Evolutionary conservation across 2,329 filamentous ascomycete genomes (phyloP).

Genomic region (Xylariaceae sp.): DNA sequence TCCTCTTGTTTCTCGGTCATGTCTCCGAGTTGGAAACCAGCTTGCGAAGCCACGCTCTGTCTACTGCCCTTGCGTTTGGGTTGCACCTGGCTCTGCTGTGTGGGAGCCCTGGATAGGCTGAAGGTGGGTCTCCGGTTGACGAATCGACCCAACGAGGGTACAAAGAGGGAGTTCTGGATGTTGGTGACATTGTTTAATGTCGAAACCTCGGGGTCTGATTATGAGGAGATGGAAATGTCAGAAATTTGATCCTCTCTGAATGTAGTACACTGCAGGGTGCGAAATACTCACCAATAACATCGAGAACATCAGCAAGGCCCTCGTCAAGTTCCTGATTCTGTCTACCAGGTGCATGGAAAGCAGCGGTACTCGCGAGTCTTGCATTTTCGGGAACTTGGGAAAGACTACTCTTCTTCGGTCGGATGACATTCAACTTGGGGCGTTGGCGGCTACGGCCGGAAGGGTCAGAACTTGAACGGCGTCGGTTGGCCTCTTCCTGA

Average conservation of each 20-base stretch:
- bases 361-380: constrained; percentile 19
- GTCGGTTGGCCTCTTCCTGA: constrained; percentile 8
- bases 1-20: constrained; percentile 48
- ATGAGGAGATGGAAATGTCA: not conserved
- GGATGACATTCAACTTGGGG: constrained; percentile 16
- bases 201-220: constrained; percentile 75
- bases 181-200: constrained; percentile 82
- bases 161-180: constrained; percentile 83
- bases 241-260: not conserved
- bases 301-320: constrained; percentile 62
- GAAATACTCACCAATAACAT: constrained; percentile 58
- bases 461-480: constrained; percentile 24
- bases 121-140: constrained; percentile 79
- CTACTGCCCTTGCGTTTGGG: not conserved
- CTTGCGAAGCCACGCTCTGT: constrained; percentile 3
- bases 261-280: not conserved
- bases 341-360: constrained; percentile 17
- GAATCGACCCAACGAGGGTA: constrained; percentile 72
- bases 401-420: constrained; percentile 11
- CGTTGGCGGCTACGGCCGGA: constrained; percentile 17
- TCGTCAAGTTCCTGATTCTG: constrained; percentile 56
- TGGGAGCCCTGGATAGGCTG: constrained; percentile 52
- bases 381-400: constrained; percentile 14
- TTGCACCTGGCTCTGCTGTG: not conserved
- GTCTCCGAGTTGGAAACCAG: constrained; percentile 15